Conservation (phyloP, 1,284 basidiomycete species). For the Schizophyllum amplum region DNA sequence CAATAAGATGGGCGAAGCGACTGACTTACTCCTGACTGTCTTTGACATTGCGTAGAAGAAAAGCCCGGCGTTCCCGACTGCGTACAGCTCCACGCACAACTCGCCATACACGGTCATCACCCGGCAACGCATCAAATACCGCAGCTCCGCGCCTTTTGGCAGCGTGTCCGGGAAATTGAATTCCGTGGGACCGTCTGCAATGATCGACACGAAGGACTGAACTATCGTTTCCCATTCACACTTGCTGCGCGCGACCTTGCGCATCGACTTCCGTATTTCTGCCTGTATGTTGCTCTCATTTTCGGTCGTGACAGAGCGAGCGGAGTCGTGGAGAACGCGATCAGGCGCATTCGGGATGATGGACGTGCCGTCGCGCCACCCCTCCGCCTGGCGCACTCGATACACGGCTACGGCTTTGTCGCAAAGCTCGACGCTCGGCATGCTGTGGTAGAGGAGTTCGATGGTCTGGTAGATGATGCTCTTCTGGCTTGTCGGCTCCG, state of each 20-base stretch:
- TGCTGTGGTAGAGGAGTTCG: not conserved
- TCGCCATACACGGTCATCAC: not conserved
- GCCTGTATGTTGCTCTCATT: not conserved
- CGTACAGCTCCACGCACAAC: not conserved
- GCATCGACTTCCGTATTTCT: not conserved
- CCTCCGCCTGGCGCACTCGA: not conserved
- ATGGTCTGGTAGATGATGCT: not conserved
- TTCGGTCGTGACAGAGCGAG: not conserved
- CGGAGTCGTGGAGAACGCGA: not conserved
- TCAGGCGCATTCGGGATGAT: not conserved
- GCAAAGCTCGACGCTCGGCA: not conserved
- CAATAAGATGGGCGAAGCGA: not conserved
- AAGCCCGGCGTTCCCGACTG: not conserved
- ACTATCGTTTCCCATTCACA: not conserved
- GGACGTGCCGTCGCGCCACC: not conserved
- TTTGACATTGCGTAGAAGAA: not conserved
- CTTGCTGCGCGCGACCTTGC: not conserved
- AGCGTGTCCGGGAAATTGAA: not conserved
- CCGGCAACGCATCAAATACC: not conserved
- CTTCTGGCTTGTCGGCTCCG: not conserved
- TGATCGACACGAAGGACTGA: not conserved
- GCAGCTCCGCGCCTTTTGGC: not conserved
- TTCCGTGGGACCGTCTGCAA: not conserved
- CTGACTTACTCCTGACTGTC: not conserved
- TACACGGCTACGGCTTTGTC: not conserved